Conservation (phyloP, 2,329 filamentous ascomycete species). For the Madurella mycetomatis region DNA sequence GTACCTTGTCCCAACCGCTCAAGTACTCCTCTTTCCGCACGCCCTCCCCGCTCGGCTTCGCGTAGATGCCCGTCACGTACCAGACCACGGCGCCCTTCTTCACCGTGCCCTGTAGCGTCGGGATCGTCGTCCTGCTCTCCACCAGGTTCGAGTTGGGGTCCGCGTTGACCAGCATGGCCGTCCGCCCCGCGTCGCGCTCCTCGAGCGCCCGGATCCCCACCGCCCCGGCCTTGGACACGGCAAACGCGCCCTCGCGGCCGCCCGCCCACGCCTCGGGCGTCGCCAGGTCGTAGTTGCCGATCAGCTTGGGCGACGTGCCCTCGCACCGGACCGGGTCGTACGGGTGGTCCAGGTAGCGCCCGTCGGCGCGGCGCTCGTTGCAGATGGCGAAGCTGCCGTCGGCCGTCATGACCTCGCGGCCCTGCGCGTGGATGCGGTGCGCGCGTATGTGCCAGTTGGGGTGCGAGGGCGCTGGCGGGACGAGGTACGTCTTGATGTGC, state of each 20-base stretch:
- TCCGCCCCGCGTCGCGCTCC: constrained; percentile 37
- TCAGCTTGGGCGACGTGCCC: constrained; percentile 51
- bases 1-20: constrained; percentile 56
- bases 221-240: constrained; percentile 44
- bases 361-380: constrained; percentile 46
- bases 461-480: constrained; percentile 54
- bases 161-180: constrained; percentile 65
- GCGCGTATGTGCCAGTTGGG: constrained; percentile 68
- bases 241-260: constrained; percentile 51
- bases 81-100: constrained; percentile 54
- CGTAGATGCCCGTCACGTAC: constrained; percentile 70
- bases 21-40: constrained; percentile 51
- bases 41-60: constrained; percentile 55
- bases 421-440: constrained; percentile 57
- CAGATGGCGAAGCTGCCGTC: constrained; percentile 71
- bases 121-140: constrained; percentile 67
- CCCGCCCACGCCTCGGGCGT: constrained; percentile 50
- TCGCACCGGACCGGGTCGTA: constrained; percentile 45
- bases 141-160: constrained; percentile 77
- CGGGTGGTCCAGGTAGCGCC: constrained; percentile 43
- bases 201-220: constrained; percentile 53
- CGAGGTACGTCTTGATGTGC: constrained; percentile 57
- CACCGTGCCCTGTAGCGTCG: constrained; percentile 61
- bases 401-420: constrained; percentile 61
- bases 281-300: constrained; percentile 56